Evolutionary conservation across 768 basidiomycete genomes (phyloP).

Genomic region (Rhizopogon vesiculosus): DNA sequence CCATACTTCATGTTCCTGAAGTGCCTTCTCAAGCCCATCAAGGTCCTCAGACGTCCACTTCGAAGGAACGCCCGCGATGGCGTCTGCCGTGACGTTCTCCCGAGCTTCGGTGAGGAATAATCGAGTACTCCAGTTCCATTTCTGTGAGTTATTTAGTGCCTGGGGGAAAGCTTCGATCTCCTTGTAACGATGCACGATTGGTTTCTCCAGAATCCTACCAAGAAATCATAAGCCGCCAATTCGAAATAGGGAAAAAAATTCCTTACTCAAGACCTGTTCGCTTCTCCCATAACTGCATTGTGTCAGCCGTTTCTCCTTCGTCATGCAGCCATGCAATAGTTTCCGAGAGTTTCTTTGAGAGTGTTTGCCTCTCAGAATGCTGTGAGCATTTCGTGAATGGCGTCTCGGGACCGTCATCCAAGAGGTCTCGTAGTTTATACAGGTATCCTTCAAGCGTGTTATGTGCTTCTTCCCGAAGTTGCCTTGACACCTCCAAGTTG

Average conservation of each 20-base stretch:
- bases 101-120: conserved; percentile 84
- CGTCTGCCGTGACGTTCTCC: conserved; percentile 66
- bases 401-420: conserved; percentile 59
- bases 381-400: conserved; percentile 88
- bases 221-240: conserved; percentile 4
- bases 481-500: conserved; percentile 68
- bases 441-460: conserved; percentile 91
- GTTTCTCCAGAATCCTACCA: conserved; percentile 66
- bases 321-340: conserved; percentile 82
- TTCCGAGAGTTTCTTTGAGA: conserved; percentile 65
- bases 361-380: conserved; percentile 58
- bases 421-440: conserved; percentile 84
- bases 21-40: conserved; percentile 65
- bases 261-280: conserved; percentile 82
- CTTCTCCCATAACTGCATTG: conserved; percentile 67
- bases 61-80: conserved; percentile 53
- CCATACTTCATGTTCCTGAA: conserved; percentile 84
- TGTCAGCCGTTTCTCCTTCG: conserved; percentile 78
- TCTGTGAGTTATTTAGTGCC: conserved; percentile 76
- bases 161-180: conserved; percentile 86
- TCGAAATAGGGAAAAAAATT: background rate
- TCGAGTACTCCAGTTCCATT: conserved; percentile 83
- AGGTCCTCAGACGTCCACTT: conserved; percentile 90
- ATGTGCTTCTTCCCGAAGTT: conserved; percentile 80
- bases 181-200: conserved; percentile 81